Conservation (phyloP, 2,329 filamentous ascomycete species). For the Paracoccidioides lutzii region DNA sequence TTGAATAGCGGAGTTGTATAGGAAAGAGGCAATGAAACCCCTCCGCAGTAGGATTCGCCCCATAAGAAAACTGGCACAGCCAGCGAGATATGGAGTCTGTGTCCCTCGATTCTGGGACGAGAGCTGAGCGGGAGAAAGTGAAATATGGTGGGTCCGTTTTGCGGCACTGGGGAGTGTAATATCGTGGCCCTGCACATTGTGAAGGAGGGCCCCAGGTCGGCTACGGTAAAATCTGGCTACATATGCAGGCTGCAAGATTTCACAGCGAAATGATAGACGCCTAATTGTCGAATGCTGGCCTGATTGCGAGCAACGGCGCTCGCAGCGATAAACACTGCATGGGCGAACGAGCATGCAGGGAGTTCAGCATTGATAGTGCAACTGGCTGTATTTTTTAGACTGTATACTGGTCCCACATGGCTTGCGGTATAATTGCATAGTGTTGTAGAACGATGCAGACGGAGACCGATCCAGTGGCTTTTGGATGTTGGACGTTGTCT, state of each 20-base stretch:
- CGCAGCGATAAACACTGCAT: conserved; percentile 17
- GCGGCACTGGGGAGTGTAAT: background rate
- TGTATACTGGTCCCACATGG: background rate
- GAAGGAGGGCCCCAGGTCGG: background rate
- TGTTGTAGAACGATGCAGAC: background rate
- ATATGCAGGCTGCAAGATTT: background rate
- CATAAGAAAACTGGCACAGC: background rate
- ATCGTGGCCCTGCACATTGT: background rate
- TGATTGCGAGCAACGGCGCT: background rate
- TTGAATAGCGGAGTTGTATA: background rate
- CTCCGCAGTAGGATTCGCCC: background rate
- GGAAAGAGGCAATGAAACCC: background rate
- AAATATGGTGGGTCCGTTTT: background rate
- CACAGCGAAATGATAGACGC: background rate
- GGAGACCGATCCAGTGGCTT: background rate
- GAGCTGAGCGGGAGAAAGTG: background rate
- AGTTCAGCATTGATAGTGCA: conserved; percentile 13
- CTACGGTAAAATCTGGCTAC: background rate
- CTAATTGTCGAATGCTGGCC: background rate
- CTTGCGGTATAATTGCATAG: background rate
- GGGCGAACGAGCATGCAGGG: conserved; percentile 28
- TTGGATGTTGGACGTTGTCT: background rate
- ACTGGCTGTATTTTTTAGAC: background rate
- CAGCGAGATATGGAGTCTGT: background rate
- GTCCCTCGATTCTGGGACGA: background rate